phyloP scores from a whole-genome alignment of 345 rosid genomes.

The Noccaea caerulescens region DNA sequence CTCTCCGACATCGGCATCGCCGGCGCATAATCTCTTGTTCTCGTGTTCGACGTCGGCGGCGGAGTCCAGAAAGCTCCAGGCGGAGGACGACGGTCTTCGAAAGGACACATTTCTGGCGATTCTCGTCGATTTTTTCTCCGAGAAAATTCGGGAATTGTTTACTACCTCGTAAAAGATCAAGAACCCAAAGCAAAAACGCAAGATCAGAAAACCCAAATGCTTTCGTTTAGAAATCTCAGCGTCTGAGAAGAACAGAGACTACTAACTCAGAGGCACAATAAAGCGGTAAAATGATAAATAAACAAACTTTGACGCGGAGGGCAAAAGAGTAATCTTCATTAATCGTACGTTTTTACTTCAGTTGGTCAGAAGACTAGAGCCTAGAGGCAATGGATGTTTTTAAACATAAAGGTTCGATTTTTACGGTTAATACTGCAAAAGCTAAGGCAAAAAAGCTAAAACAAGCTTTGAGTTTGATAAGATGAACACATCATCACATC shows the following conservation, averaged over 20 bases:
- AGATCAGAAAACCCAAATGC: conserved; percentile 1
- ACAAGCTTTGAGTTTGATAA: conserved; percentile 17
- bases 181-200: neutral
- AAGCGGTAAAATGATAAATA: neutral
- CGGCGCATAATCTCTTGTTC: conserved; percentile 28
- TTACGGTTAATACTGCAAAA: conserved; percentile 15
- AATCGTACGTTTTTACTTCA: neutral
- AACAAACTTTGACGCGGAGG: neutral
- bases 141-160: neutral
- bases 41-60: conserved; percentile 51
- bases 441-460: conserved; percentile 14
- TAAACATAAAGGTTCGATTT: conserved; percentile 9
- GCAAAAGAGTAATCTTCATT: conserved; percentile 4
- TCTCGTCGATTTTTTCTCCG: neutral
- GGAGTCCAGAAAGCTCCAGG: conserved; percentile 59
- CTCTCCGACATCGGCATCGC: conserved; percentile 60
- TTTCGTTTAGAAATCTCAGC: neutral
- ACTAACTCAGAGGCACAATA: too few species aligned
- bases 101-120: conserved; percentile 45
- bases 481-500: conserved; percentile 9
- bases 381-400: neutral
- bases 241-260: conserved; percentile 9
- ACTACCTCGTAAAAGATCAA: conserved; percentile 7
- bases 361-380: neutral
- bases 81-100: conserved; percentile 39